Evolutionary conservation across 2,329 filamentous ascomycete species (phyloP).

Genomic region (Aspergillus sp.): DNA sequence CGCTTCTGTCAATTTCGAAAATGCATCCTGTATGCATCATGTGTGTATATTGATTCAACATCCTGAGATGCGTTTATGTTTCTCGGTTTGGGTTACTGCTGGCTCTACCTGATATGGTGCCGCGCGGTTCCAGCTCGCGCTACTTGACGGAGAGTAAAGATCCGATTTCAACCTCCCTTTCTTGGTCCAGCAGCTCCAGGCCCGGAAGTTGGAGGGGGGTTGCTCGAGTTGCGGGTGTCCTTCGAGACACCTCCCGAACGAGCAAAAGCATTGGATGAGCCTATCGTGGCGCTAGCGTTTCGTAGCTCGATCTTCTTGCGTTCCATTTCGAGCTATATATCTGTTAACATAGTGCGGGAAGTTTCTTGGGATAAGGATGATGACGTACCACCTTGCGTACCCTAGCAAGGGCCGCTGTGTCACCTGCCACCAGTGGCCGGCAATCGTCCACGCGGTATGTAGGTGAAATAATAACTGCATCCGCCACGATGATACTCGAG

Average conservation of each 20-base stretch:
- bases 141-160: background rate
- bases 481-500: slow-evolving; percentile 59
- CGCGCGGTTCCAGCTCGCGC: background rate
- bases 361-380: background rate
- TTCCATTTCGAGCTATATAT: slow-evolving; percentile 47
- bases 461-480: slow-evolving; percentile 58
- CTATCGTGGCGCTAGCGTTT: slow-evolving; percentile 41
- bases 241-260: slow-evolving; percentile 6
- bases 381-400: slow-evolving; percentile 51
- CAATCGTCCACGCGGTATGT: slow-evolving; percentile 61
- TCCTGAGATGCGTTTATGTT: background rate
- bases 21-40: background rate
- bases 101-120: background rate
- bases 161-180: slow-evolving; percentile 29
- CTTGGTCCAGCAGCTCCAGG: slow-evolving; percentile 28
- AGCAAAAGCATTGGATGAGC: slow-evolving; percentile 29
- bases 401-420: slow-evolving; percentile 42
- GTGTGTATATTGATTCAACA: background rate
- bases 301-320: slow-evolving; percentile 48
- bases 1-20: background rate
- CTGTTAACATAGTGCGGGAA: background rate
- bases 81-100: background rate
- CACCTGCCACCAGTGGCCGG: slow-evolving; percentile 39
- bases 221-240: slow-evolving; percentile 12
- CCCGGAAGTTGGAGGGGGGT: slow-evolving; percentile 20